Percentiles rank a stretch among this genome's conserved stretches.
Conservation (phyloP, 2,329 filamentous ascomycete genomes). For the Rachicladosporium sp. region DNA sequence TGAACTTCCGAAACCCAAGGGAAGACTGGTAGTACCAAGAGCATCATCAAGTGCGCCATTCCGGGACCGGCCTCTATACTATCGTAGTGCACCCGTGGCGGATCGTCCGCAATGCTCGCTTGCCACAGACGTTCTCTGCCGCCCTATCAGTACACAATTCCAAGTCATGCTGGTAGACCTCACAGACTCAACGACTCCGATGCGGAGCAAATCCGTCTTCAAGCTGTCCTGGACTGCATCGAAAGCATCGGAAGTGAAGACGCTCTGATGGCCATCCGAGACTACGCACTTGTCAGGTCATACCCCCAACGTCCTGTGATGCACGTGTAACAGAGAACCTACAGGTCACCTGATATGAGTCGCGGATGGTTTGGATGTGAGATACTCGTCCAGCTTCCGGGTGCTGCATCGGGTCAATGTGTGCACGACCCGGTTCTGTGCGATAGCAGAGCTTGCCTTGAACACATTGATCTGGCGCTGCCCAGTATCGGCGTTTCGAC, state of each 20-base stretch:
- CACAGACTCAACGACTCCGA: constrained; percentile 9
- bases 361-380: constrained; percentile 2
- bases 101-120: constrained; percentile 12
- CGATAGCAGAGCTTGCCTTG: constrained; percentile 7
- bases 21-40: too few relatives aligned
- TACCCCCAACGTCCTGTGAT: constrained; percentile 1
- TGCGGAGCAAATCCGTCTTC: constrained; percentile 2
- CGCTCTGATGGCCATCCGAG: constrained; percentile 13
- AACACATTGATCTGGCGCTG: constrained; percentile 22
- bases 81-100: constrained; percentile 17
- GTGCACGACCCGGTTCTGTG: neutral
- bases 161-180: constrained; percentile 5
- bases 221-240: neutral
- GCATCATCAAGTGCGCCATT: constrained; percentile 13
- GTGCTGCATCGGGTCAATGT: constrained; percentile 6
- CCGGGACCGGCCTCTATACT: constrained; percentile 9
- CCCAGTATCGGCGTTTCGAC: constrained; percentile 18
- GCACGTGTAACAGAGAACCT: neutral
- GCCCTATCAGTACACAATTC: constrained; percentile 5
- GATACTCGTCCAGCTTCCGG: constrained; percentile 7
- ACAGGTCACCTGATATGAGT: constrained; percentile 10
- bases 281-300: constrained; percentile 6
- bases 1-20: too few relatives aligned
- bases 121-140: constrained; percentile 13
- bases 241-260: constrained; percentile 1